These are phyloP conservation scores for Sarcomyxa edulis DNA, from an alignment of 768 basidiomycete genomes.

Conservation along the genomic window DNA sequence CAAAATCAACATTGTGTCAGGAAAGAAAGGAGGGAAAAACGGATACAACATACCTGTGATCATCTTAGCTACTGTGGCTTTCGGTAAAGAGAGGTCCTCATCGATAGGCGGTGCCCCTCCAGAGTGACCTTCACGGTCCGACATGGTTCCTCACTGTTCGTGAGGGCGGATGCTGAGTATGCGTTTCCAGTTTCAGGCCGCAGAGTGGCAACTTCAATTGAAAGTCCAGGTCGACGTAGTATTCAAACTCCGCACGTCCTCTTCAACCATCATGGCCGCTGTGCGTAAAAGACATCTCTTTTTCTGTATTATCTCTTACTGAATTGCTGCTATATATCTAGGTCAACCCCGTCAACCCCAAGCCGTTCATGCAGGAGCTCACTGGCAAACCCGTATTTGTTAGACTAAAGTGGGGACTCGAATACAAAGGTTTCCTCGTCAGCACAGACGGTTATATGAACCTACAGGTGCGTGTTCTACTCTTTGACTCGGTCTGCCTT, in stretches of 20 bases:
- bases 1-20: constrained; percentile 5
- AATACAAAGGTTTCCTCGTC: constrained; percentile 98
- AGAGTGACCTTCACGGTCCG: constrained; percentile 80
- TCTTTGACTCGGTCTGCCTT: constrained; percentile 1
- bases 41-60: constrained; percentile 81
- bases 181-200: neutral
- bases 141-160: constrained; percentile 74
- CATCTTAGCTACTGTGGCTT: constrained; percentile 97
- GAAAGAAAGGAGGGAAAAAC: constrained; percentile 7
- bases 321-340: constrained; percentile 22
- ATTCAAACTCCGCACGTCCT: constrained; percentile 15
- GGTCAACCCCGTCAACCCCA: constrained; percentile 95
- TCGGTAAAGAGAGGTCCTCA: constrained; percentile 91
- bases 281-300: constrained; percentile 33
- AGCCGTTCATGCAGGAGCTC: constrained; percentile 97
- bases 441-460: constrained; percentile 99
- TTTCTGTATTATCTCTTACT: constrained; percentile 4
- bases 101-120: constrained; percentile 61
- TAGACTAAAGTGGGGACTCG: constrained; percentile 96
- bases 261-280: constrained; percentile 57
- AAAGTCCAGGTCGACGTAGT: constrained; percentile 39
- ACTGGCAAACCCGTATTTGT: constrained; percentile 97
- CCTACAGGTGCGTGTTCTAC: constrained; percentile 64
- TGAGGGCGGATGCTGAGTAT: constrained; percentile 2
- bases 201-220: constrained; percentile 11